Base-by-base conservation (phyloP, 169 alveolate species). In the Plasmodium yoelii region DNA sequence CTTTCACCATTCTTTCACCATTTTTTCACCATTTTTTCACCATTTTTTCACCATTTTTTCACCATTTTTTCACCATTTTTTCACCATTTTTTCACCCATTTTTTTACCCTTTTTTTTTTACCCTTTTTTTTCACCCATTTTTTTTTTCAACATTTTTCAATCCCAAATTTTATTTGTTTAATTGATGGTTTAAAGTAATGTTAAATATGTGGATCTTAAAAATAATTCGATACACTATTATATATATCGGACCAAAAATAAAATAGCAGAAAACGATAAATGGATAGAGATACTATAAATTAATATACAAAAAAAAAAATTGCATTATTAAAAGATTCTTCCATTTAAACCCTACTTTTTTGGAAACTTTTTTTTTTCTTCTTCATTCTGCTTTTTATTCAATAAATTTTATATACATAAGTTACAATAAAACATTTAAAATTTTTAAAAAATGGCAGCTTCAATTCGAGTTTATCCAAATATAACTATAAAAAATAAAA, bases 51-150 rank as follows among this genome's bases (percentile, higher is more conserved):
- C n/a, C n/a, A n/a, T n/a, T n/a, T n/a, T n/a, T n/a, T n/a, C n/a
- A n/a, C n/a, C n/a, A n/a, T n/a, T n/a, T n/a, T n/a, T n/a, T n/a
- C n/a, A n/a, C n/a, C n/a, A n/a, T n/a, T n/a, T n/a, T n/a, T n/a
- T n/a, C n/a, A n/a, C n/a, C n/a, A n/a, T n/a, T n/a, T n/a, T 80
- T 22, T 24, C 65, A 42, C 49, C 80, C 13, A 69, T 82, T 15
- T 80, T 80, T 34, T 64, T 49, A 15, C 90, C 90, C 15, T 80
- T 80, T 59, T 80, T 80, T 53, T 80, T 65, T 22, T 18, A 34
- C 6, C 42, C 42, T n/a, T n/a, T n/a, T n/a, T n/a, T n/a, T n/a
- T n/a, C n/a, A n/a, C n/a, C n/a, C 13, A 9, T 68, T 26, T 18
- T 22, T 55, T 68, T 22, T 68, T 47, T 47, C 59, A 28, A 22